Conservation (phyloP, 371 early-diverging fungal genomes). For the Blakeslea trispora region DNA sequence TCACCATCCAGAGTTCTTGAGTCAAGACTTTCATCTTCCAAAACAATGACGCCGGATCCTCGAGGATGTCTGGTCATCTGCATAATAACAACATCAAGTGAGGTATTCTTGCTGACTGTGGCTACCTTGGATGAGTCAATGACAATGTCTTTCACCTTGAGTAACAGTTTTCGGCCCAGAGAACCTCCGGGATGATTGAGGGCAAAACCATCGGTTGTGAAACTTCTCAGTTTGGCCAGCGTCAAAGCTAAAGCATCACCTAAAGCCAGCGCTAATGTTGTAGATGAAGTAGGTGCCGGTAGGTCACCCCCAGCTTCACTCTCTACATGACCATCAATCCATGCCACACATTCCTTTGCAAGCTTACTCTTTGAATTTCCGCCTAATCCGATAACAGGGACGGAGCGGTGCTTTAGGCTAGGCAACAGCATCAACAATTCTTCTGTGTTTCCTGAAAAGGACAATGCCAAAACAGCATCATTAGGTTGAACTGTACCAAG, state of each 20-base stretch:
- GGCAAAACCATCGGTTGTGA: slow-evolving; percentile 58
- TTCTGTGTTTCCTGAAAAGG: slow-evolving; percentile 66
- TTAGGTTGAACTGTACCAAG: slow-evolving; percentile 52
- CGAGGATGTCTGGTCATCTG: slow-evolving; percentile 49
- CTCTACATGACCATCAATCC: slow-evolving; percentile 59
- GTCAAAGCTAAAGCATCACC: slow-evolving; percentile 65
- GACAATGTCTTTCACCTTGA: slow-evolving; percentile 44
- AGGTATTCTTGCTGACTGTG: slow-evolving; percentile 26
- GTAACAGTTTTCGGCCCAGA: slow-evolving; percentile 47
- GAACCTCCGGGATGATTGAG: slow-evolving; percentile 68
- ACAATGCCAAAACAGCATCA: slow-evolving; percentile 62
- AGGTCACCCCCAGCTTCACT: slow-evolving; percentile 51
- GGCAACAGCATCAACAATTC: slow-evolving; percentile 55
- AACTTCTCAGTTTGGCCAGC: slow-evolving; percentile 48
- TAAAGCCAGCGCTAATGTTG: slow-evolving; percentile 61
- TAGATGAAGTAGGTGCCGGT: slow-evolving; percentile 65
- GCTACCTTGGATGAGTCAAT: slow-evolving; percentile 31
- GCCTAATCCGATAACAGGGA: slow-evolving; percentile 59
- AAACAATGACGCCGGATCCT: slow-evolving; percentile 44
- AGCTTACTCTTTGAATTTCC: slow-evolving; percentile 52
- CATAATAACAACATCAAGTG: slow-evolving; percentile 47
- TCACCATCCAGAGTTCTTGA: neutral
- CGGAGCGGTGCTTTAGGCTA: slow-evolving; percentile 44
- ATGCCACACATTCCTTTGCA: slow-evolving; percentile 57
- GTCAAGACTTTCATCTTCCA: slow-evolving; percentile 21